Evolutionary conservation across 192 early-diverging fungal species (phyloP), one percentile per base, ranked within the genome.

Genomic region (Backusella tarrabulga): DNA sequence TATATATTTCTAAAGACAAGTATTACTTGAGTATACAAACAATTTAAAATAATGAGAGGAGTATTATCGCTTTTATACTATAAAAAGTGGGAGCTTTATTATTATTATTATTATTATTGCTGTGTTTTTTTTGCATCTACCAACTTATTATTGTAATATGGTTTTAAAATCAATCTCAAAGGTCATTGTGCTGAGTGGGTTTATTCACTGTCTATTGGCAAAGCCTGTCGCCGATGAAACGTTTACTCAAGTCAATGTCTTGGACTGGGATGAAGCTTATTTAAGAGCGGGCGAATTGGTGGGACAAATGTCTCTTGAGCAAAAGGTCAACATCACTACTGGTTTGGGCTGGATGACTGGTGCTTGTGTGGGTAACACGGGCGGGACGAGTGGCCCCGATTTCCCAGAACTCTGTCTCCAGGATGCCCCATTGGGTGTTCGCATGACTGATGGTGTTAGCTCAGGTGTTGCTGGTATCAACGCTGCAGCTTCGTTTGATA

Each of bases 401-500:
- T 88, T 89, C 66, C 78, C 76, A 14, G 87, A 81, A 40, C 77
- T 91, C 1, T 90, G 88, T 80, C 75, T 91, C 14, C 90, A 91
- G 73, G 90, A 91, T 76, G 34, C 76, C 11, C 90, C 90, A 36
- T 41, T 77, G 17, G 81, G 81, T 52, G 72, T 90, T 32, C 83
- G 89, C 11, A 87, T 83, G 42, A 83, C 86, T 3, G 54, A 72
- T 40, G 73, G 72, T 41, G 83, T 85, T 26, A 83, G 83, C 23
- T 80, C 76, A 1, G 88, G 89, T 81, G 70, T 83, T 40, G 75
- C 90, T 44, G 77, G 85, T 60, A 83, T 87, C 54, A 91, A 91
- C 70, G 79, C 87, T 71, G 91, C 91, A 34, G 79, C 91, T 11
- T 89, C 90, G 11, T 92, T 89, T 78, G 91, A 92, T 82, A 74